Evolutionary conservation across 2,329 filamentous ascomycete genomes (phyloP), one percentile per base, ranked within the genome.

Genomic region (Trichoderma koningii): DNA sequence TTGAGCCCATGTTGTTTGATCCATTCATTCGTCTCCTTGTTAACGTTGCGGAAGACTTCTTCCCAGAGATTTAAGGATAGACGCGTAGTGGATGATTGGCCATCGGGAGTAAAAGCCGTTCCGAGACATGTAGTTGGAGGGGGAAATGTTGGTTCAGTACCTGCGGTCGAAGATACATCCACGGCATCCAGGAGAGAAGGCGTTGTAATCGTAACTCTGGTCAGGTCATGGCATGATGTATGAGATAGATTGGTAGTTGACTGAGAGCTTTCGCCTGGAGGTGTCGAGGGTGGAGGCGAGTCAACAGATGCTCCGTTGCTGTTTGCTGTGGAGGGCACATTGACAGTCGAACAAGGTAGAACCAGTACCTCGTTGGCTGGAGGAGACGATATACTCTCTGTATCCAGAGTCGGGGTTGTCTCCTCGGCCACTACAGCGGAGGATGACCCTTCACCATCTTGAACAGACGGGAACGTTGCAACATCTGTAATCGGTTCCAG

Each of bases 1-100:
- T 21, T 38, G 30, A 60, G 55, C 0, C 41, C 9, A 26, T 60
- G 48, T 1, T 26, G 17, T 42, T 15, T 41, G 48, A 65, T 65
- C 63, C 63, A 65, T 34, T 61, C 21, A 23, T 23, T 41, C 12
- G 63, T 65, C 14, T 48, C 42, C 7, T 61, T 28, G n/a, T 53
- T 60, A n/a, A 28, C 23, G 2, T 5, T 47, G 42, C 23, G 9
- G 14, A 65, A 55, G 0, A 10, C 63, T 17, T 50, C 23, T 1
- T 21, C 28, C 63, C 55, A 65, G 7, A 65, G 48, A 21, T 42
- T 44, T 1, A 42, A 21, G 34, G 30, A 19, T 21, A n/a, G 34
- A 30, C 17, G 10, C 3, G 30, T 3, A 19, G 34, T 14, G 14
- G 34, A 4, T 38, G 5, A 3, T 38, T 38, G 10, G 34, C 3